phyloP scores from a whole-genome alignment of 2,329 filamentous ascomycete species.

The Lasiodiplodia citricola region DNA sequence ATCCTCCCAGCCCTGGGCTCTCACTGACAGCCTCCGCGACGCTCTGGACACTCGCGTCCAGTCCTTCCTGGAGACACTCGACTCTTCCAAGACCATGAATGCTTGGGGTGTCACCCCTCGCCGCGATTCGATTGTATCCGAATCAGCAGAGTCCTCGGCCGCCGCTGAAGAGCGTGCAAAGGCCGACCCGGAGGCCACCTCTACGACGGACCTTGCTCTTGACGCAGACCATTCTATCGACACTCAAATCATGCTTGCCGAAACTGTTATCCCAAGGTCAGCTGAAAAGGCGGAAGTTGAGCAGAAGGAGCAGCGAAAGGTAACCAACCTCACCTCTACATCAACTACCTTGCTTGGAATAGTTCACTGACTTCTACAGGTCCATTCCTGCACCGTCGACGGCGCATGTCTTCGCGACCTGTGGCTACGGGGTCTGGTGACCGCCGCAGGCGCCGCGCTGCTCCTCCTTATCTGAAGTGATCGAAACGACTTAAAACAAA shows the following conservation, averaged over 20 bases:
- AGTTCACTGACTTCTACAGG: neutral
- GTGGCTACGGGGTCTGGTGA: conserved; percentile 23
- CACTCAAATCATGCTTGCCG: conserved; percentile 6
- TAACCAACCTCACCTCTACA: neutral
- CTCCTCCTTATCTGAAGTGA: conserved; percentile 21
- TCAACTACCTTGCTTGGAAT: neutral
- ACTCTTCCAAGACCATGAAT: conserved; percentile 21
- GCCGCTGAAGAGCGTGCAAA: conserved; percentile 9
- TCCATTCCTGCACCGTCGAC: conserved; percentile 24
- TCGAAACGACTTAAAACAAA: conserved; percentile 1
- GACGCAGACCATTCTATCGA: conserved; percentile 10
- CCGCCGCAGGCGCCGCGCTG: conserved; percentile 3
- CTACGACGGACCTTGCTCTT: neutral
- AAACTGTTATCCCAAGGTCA: neutral
- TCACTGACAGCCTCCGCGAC: conserved; percentile 22
- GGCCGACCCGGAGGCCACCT: neutral
- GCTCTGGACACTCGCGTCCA: conserved; percentile 8
- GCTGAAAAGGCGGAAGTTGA: neutral
- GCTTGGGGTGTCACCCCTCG: conserved; percentile 16
- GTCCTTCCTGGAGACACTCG: conserved; percentile 18
- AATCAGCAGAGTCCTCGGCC: neutral
- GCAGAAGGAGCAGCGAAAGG: neutral
- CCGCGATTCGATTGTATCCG: conserved; percentile 4
- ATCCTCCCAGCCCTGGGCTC: conserved; percentile 2
- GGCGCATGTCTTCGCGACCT: conserved; percentile 22